phyloP scores from a whole-genome alignment of 495 filamentous ascomycete species.

The Penicillium subrubescens region DNA sequence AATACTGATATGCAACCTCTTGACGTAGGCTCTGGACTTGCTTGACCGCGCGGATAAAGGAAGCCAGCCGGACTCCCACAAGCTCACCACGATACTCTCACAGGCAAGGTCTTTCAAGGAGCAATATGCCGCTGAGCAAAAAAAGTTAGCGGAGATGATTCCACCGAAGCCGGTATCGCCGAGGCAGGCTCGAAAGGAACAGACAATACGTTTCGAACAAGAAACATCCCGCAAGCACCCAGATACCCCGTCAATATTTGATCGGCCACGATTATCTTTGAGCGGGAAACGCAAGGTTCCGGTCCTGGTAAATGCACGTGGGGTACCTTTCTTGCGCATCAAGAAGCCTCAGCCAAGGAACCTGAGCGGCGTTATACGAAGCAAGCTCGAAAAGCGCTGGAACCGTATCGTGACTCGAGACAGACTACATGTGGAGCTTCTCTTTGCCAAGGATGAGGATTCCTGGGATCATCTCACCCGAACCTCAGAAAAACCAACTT shows the following conservation, averaged over 20 bases:
- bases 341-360: constrained; percentile 66
- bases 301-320: constrained; percentile 55
- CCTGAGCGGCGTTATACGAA: constrained; percentile 58
- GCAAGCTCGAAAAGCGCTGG: constrained; percentile 51
- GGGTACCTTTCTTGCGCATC: constrained; percentile 70
- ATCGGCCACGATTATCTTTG: constrained; percentile 46
- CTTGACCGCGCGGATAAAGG: constrained; percentile 42
- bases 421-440: constrained; percentile 34
- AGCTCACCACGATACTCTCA: constrained; percentile 29
- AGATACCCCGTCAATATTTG: constrained; percentile 43
- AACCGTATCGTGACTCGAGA: constrained; percentile 33
- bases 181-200: constrained; percentile 31
- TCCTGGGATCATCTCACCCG: constrained; percentile 52
- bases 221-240: constrained; percentile 37
- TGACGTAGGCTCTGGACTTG: constrained; percentile 40
- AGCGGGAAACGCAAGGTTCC: constrained; percentile 63
- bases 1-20: constrained; percentile 20
- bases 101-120: constrained; percentile 22
- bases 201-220: constrained; percentile 29
- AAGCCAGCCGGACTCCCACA: constrained; percentile 22
- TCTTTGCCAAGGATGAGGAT: constrained; percentile 59
- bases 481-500: constrained; percentile 22
- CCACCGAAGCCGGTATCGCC: constrained; percentile 23
- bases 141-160: constrained; percentile 5
- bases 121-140: constrained; percentile 25